phyloP scores from a whole-genome alignment of 345 rosid species.

The Euphorbia lathyris region DNA sequence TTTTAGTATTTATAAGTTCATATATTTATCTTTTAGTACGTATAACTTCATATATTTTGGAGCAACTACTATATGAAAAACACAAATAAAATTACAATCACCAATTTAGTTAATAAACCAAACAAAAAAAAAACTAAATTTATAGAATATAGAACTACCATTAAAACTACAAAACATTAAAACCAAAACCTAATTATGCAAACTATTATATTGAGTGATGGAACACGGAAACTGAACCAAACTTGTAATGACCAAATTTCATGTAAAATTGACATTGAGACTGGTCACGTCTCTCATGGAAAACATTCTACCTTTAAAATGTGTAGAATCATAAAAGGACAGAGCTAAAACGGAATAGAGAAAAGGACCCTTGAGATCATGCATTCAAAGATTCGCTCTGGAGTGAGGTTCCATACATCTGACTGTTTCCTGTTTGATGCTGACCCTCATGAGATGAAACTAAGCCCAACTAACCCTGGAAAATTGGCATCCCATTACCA shows the following conservation, averaged over 20 bases:
- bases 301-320: slow-evolving; percentile 74
- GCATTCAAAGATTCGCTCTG: slow-evolving; percentile 53
- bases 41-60: no score
- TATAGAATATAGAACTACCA: no score
- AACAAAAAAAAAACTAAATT: no score
- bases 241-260: slow-evolving; percentile 98
- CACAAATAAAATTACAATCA: no score
- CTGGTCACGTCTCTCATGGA: slow-evolving; percentile 96
- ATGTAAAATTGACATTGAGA: slow-evolving; percentile 95
- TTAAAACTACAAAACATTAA: no score
- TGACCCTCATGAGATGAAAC: slow-evolving; percentile 82
- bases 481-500: slow-evolving; percentile 20
- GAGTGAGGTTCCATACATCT: slow-evolving; percentile 52
- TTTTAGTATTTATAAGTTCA: no score
- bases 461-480: slow-evolving; percentile 79
- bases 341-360: slow-evolving; percentile 57
- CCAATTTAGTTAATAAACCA: no score
- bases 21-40: no score
- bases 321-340: slow-evolving; percentile 70
- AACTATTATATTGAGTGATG: no score
- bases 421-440: slow-evolving; percentile 53
- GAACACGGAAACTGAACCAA: slow-evolving; percentile 89
- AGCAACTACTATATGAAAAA: no score
- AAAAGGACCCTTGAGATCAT: slow-evolving; percentile 59
- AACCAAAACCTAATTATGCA: no score